Evolutionary conservation across 441 rosid genomes (phyloP).

Genomic region (Macaranga tanarius): DNA sequence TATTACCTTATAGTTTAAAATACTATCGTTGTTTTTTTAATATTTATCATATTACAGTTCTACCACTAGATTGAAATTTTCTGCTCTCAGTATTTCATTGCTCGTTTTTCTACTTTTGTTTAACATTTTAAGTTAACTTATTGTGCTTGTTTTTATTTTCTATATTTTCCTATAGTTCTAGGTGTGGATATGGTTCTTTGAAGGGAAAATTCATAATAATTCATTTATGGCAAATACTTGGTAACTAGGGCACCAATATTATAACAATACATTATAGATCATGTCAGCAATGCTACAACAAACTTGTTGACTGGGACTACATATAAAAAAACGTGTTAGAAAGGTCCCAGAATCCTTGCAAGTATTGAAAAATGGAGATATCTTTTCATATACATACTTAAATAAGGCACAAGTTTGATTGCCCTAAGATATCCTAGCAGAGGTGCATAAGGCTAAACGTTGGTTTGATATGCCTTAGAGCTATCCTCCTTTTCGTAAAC

Average conservation of each 20-base stretch:
- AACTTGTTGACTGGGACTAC: slow-evolving; percentile 92
- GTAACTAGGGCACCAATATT: slow-evolving; percentile 80
- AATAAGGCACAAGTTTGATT: slow-evolving; percentile 67
- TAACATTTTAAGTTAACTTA: not conserved
- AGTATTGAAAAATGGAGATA: slow-evolving; percentile 87
- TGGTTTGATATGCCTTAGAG: slow-evolving; percentile 72
- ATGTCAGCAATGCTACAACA: slow-evolving; percentile 91
- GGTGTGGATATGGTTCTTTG: slow-evolving; percentile 83
- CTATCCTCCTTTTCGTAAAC: slow-evolving; percentile 87
- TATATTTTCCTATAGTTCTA: slow-evolving; percentile 30
- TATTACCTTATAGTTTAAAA: slow-evolving; percentile 1
- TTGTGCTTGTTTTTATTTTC: slow-evolving; percentile 1
- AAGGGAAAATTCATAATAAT: slow-evolving; percentile 76
- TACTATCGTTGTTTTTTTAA: not conserved
- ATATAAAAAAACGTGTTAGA: slow-evolving; percentile 59
- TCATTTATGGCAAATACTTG: slow-evolving; percentile 70
- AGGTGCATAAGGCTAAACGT: slow-evolving; percentile 62
- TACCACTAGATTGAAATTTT: slow-evolving; percentile 9
- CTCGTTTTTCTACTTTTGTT: not conserved
- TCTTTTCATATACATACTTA: slow-evolving; percentile 79
- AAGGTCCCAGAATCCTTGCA: slow-evolving; percentile 62
- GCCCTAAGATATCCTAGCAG: slow-evolving; percentile 61
- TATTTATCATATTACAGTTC: slow-evolving; percentile 5
- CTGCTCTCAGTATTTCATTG: not conserved
- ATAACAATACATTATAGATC: slow-evolving; percentile 86